Percentiles rank a stretch among this genome's conserved stretches.
Evolutionary conservation across 106 monocot species (phyloP).

Genomic region (Platanthera zijinensis): DNA sequence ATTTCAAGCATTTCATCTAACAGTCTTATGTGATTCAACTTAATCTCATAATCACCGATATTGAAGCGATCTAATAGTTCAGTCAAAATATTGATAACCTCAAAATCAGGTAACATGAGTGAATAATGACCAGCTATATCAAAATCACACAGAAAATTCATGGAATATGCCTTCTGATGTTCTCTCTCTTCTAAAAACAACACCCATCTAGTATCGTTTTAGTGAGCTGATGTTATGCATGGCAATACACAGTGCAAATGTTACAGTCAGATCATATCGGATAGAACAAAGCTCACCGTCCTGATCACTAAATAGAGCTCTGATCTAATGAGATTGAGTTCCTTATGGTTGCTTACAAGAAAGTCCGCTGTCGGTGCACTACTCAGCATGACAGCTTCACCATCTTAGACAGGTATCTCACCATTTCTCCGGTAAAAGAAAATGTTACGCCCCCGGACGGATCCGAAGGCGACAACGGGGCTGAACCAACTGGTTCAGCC

Average conservation of each 20-base stretch:
- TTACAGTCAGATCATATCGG: conserved; percentile 90
- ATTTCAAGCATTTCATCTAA: conserved; percentile 96
- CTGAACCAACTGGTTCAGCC: no score
- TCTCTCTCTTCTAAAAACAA: conserved; percentile 94
- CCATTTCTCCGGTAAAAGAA: conserved; percentile 45
- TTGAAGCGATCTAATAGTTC: conserved; percentile 69
- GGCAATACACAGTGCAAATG: conserved; percentile 80
- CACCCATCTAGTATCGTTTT: conserved; percentile 91
- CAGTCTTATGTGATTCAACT: conserved; percentile 87
- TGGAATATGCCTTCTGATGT: conserved; percentile 91
- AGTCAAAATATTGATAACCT: conserved; percentile 78
- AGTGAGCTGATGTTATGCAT: conserved; percentile 79
- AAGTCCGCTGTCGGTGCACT: conserved; percentile 25
- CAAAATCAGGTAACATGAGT: conserved; percentile 88
- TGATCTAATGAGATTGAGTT: conserved; percentile 38
- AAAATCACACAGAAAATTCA: conserved; percentile 96
- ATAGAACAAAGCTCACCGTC: conserved; percentile 40
- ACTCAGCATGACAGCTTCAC: conserved; percentile 56
- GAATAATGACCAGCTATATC: conserved; percentile 92
- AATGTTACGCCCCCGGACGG: no score
- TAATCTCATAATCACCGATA: conserved; percentile 92
- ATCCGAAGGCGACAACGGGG: no score
- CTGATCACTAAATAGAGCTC: neutral
- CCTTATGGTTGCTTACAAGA: conserved; percentile 42
- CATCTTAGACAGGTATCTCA: conserved; percentile 61